Percentiles rank a stretch among this genome's conserved stretches.
phyloP scores from a whole-genome alignment of 2,329 filamentous ascomycete genomes.

The Fusarium scirpi region DNA sequence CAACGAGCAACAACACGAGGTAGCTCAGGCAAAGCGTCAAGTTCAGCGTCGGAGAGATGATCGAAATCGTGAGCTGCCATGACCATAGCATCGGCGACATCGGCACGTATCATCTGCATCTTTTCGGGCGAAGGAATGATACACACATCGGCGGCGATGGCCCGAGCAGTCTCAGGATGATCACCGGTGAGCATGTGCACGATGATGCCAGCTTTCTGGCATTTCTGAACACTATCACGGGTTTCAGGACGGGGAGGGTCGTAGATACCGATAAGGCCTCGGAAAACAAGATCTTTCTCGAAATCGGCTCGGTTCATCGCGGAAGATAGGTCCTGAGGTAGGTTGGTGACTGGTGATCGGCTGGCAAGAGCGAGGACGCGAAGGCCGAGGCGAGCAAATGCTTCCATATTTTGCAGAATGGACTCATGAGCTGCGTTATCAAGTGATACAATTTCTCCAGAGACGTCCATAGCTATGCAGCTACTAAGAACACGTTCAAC shows the following conservation, averaged over 20 bases:
- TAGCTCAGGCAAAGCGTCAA: conserved; percentile 71
- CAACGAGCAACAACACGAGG: conserved; percentile 78
- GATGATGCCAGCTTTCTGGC: conserved; percentile 68
- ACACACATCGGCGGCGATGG: conserved; percentile 70
- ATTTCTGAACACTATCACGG: conserved; percentile 63
- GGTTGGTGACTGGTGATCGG: background rate
- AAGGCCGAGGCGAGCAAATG: conserved; percentile 71
- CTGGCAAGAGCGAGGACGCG: conserved; percentile 73
- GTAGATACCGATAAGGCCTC: conserved; percentile 74
- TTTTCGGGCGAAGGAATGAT: conserved; percentile 64
- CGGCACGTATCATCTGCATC: conserved; percentile 56
- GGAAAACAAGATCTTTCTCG: conserved; percentile 70
- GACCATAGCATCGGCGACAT: conserved; percentile 67
- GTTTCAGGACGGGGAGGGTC: conserved; percentile 76
- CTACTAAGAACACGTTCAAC: conserved; percentile 73
- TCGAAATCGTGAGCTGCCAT: conserved; percentile 75
- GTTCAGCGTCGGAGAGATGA: conserved; percentile 69
- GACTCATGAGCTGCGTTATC: conserved; percentile 57
- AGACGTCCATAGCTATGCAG: conserved; percentile 63
- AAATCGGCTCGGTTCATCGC: conserved; percentile 38
- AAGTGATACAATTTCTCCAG: conserved; percentile 52
- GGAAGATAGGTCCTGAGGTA: conserved; percentile 40
- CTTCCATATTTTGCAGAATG: conserved; percentile 74
- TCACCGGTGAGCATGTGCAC: conserved; percentile 76
- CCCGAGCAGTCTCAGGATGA: conserved; percentile 69